Percentiles rank a stretch among this genome's conserved stretches.
phyloP scores from a whole-genome alignment of 352 stramenopile species.

The Phytophthora lateralis region DNA sequence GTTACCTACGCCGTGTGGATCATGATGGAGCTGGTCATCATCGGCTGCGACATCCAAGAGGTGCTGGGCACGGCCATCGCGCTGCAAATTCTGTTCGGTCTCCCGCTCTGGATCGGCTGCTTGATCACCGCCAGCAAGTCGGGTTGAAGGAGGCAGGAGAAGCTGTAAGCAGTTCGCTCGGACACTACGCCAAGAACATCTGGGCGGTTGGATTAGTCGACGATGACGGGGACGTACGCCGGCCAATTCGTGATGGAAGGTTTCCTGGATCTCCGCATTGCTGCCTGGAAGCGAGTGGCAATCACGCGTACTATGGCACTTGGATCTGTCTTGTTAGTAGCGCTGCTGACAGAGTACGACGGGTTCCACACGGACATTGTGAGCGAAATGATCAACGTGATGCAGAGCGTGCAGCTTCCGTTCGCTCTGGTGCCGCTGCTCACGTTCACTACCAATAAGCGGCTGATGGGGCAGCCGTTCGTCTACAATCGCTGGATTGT shows the following conservation, averaged over 20 bases:
- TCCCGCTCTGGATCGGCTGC: conserved; percentile 81
- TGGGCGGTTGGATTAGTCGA: conserved; percentile 92
- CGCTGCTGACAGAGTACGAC: conserved; percentile 45
- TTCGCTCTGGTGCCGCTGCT: conserved; percentile 88
- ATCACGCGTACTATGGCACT: conserved; percentile 90
- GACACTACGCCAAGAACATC: conserved; percentile 65
- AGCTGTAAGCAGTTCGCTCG: conserved; percentile 71
- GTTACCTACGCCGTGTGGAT: conserved; percentile 72
- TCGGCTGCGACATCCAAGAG: conserved; percentile 88
- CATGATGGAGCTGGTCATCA: conserved; percentile 89
- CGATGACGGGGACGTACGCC: conserved; percentile 95
- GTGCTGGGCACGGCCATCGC: conserved; percentile 80
- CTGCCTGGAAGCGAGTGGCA: conserved; percentile 81
- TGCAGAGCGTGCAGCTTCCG: conserved; percentile 89
- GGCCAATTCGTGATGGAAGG: conserved; percentile 96
- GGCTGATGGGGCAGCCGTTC: conserved; percentile 64
- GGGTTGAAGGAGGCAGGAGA: conserved; percentile 72
- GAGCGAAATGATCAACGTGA: conserved; percentile 83
- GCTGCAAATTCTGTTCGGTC: conserved; percentile 73
- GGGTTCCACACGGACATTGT: conserved; percentile 45
- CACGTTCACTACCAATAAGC: conserved; percentile 62
- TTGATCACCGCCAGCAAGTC: conserved; percentile 72
- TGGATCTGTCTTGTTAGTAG: conserved; percentile 72
- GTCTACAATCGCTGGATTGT: conserved; percentile 36
- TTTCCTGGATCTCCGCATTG: conserved; percentile 87